Base-by-base conservation (phyloP, 2,329 filamentous ascomycete genomes). In the Aspergillus sp. region DNA sequence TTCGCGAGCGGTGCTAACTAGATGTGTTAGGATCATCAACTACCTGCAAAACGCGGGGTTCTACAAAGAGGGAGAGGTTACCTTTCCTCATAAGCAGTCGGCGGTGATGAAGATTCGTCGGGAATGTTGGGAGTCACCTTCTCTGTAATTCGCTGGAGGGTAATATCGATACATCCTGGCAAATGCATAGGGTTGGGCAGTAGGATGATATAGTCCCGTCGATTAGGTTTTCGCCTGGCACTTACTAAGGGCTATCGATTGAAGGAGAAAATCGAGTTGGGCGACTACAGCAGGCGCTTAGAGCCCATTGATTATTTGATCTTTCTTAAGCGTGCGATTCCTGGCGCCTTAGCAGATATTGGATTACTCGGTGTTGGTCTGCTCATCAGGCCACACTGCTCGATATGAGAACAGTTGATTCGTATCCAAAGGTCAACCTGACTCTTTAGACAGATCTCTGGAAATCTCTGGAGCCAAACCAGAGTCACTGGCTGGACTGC, bases 51-150 rank as follows among this genome's bases (percentile, higher is more conserved):
- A 86, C 7, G 84, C 85, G 0, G 93, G 94, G 0, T 99, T 98
- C 74, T 87, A 89, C 67, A 95, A 92, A 72, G 91, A 97, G 78
- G 88, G 88, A 62, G 92, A 97, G 72, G 84, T 98, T 54, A 85
- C 89, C 1, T 93, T 99, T 66, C 90, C 93, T 1, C 93, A 98
- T 75, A 99, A 99, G 77, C 93, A 96, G 75, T 89, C 92, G 7
- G 96, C 93, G 77, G 84, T 94, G 64, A 90, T 96, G 78, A 90
- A 90, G 71, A 84, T 96, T 65, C 84, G 87, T 60, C 84, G 94
- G 63, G 93, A 97, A 67, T 86, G 84, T 22, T 98, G 93, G 90
- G 85, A 90, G 50, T 88, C 87, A 0, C 92, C 92, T 15, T 82
- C 81, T 4, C 68, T 89, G 31, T 90, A 67, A 77, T 25, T 23